Conservation (phyloP, 495 filamentous ascomycete species). For the Aspergillus nidulans region DNA sequence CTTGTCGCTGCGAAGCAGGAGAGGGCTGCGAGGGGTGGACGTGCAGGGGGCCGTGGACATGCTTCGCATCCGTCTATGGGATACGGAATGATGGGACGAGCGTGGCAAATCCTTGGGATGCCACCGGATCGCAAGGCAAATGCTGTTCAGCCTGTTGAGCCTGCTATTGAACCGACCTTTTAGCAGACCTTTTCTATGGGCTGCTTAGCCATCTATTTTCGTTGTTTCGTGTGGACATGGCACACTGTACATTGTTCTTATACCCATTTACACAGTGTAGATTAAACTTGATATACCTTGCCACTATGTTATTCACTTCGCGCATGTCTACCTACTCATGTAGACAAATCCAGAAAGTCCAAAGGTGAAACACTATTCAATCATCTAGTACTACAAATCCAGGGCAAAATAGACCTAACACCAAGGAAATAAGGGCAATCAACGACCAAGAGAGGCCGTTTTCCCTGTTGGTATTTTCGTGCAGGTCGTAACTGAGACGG, state of each 20-base stretch:
- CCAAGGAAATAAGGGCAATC: conserved; percentile 4
- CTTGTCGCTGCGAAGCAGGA: conserved; percentile 34
- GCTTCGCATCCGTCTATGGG: conserved; percentile 31
- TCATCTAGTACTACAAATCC: too few relatives aligned
- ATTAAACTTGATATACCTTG: not conserved
- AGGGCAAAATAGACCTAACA: too few relatives aligned
- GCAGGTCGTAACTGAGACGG: not conserved
- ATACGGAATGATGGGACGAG: conserved; percentile 44
- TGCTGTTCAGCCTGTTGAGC: conserved; percentile 11
- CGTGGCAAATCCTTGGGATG: conserved; percentile 44
- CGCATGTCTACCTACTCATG: too few relatives aligned
- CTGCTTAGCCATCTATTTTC: not conserved
- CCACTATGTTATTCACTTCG: too few relatives aligned
- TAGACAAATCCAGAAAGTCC: too few relatives aligned
- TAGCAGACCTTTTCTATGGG: not conserved
- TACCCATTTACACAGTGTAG: not conserved
- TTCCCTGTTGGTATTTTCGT: conserved; percentile 14
- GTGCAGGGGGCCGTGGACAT: conserved; percentile 27
- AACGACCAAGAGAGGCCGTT: conserved; percentile 8
- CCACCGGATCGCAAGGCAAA: conserved; percentile 33
- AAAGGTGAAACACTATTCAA: too few relatives aligned
- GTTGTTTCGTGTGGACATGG: not conserved
- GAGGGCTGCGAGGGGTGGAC: conserved; percentile 26
- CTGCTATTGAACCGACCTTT: conserved; percentile 10
- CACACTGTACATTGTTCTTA: not conserved